phyloP scores from a whole-genome alignment of 768 basidiomycete species.

The Phaeotremella skinneri region DNA sequence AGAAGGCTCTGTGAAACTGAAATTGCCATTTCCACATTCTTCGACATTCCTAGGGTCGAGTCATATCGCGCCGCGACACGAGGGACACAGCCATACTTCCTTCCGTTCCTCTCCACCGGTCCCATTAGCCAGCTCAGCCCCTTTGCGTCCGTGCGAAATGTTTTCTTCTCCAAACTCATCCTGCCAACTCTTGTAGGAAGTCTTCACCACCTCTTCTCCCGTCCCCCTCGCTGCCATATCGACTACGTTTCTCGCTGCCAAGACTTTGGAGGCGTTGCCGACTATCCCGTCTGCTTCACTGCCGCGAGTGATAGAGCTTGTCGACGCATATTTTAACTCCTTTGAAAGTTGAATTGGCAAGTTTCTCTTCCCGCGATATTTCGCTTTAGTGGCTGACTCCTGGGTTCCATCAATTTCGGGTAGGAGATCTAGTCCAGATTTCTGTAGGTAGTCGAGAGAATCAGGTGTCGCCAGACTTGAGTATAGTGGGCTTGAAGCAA shows the following conservation, averaged over 20 bases:
- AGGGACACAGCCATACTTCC: not conserved
- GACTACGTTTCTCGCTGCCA: conserved; percentile 25
- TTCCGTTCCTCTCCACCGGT: too few relatives aligned
- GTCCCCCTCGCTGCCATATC: not conserved
- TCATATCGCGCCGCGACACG: not conserved
- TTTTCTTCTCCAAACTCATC: not conserved
- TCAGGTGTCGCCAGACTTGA: not conserved
- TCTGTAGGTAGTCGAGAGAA: conserved; percentile 1
- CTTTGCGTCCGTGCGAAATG: too few relatives aligned
- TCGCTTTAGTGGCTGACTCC: not conserved
- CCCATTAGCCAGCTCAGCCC: too few relatives aligned
- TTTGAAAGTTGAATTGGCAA: conserved; percentile 1
- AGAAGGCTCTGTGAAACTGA: too few relatives aligned
- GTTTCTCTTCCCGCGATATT: not conserved
- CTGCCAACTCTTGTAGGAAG: not conserved
- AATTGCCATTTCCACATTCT: too few relatives aligned
- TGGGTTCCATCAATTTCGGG: not conserved
- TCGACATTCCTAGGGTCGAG: too few relatives aligned
- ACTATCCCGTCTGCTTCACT: conserved; percentile 18
- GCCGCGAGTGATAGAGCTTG: conserved; percentile 20
- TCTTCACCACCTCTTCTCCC: not conserved
- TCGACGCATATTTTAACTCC: conserved; percentile 10
- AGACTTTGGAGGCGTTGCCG: conserved; percentile 20
- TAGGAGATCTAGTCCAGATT: conserved; percentile 16
- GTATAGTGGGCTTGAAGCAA: conserved; percentile 4